Percentiles rank a stretch among this genome's conserved stretches.
Conservation (phyloP, 208 protist species). For the Crithidia fasciculata region DNA sequence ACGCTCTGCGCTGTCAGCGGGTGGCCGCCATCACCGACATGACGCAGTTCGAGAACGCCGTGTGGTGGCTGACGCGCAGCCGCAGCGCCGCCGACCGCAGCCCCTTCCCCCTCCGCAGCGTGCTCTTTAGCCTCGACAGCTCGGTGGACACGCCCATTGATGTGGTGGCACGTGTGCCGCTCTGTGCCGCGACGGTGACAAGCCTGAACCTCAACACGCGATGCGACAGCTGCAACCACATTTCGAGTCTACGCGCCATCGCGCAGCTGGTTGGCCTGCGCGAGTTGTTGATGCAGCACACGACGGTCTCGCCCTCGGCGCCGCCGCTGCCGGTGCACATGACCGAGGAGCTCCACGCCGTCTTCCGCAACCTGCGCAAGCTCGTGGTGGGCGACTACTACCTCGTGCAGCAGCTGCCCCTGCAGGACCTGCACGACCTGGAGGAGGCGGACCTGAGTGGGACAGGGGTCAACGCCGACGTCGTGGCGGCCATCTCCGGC, state of each 20-base stretch:
- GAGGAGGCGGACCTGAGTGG: slow-evolving; percentile 30
- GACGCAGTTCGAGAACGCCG: slow-evolving; percentile 9
- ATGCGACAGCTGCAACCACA: slow-evolving; percentile 28
- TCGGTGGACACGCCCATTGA: slow-evolving; percentile 25
- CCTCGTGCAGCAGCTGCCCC: slow-evolving; percentile 31
- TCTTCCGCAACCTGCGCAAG: slow-evolving; percentile 30
- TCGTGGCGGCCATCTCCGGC: slow-evolving; percentile 18
- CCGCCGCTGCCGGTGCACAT: slow-evolving; percentile 18
- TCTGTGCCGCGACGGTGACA: slow-evolving; percentile 29
- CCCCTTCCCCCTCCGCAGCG: slow-evolving; percentile 27
- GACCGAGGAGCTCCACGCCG: slow-evolving; percentile 27
- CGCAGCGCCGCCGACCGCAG: not conserved
- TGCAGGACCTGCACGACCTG: slow-evolving; percentile 20
- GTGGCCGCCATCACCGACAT: slow-evolving; percentile 24
- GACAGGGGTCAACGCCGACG: slow-evolving; percentile 21
- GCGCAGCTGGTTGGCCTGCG: slow-evolving; percentile 30
- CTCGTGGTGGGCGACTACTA: slow-evolving; percentile 36
- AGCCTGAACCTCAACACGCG: slow-evolving; percentile 31
- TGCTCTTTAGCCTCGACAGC: slow-evolving; percentile 27
- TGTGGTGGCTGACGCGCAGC: slow-evolving; percentile 32
- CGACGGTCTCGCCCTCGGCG: slow-evolving; percentile 17
- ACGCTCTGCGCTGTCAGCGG: slow-evolving; percentile 11
- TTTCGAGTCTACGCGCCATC: slow-evolving; percentile 27
- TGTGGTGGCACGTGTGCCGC: slow-evolving; percentile 28
- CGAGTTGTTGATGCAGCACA: slow-evolving; percentile 39